Evolutionary conservation across 805 yeast species (phyloP), one percentile per base, ranked within the genome.

Genomic region (Pichia scutulata): DNA sequence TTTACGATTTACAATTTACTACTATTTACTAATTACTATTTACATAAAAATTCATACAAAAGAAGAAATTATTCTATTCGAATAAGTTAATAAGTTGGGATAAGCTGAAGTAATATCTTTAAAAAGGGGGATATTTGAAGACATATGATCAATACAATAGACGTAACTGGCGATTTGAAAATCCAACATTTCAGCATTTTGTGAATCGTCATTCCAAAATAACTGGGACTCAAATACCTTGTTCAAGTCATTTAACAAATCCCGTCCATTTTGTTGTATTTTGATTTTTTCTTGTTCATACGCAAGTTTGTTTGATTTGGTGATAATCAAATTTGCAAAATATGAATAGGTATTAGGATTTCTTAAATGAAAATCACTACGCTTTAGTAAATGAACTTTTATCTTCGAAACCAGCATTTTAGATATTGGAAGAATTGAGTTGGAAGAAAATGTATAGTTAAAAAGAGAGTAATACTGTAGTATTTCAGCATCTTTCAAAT

Each of bases 311-410:
- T 25, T n/a, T 13, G 18, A 37, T 36, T 47, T 47, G 4, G 51
- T 23, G 2, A 22, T 7, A 7, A 47, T 13, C 3, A 21, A 16
- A 4, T 43, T 44, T 2, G 51, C 9, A 28, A n/a, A 47, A 19
- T 50, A 50, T 8, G 22, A 13, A 19, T 26, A 46, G 7, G 13
- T 23, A 22, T 33, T 12, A 7, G 68, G 67, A 51, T 75, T 70
- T 56, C 79, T 67, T 41, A 67, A 25, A 41, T 66, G 47, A 55
- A 51, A 51, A 33, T 51, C 46, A 13, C 41, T 47, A 10, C 53
- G 57, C 46, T 42, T 53, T 18, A 37, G 43, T 26, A 41, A 52
- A 41, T 45, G 43, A 4, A 12, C n/a, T 24, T 22, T 37, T 5
- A 41, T 14, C 10, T 16, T 23, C 18, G 44, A 25, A 16, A 37